Base-by-base conservation (phyloP, 164 flowering plant genomes). In the Protea cynaroides region DNA sequence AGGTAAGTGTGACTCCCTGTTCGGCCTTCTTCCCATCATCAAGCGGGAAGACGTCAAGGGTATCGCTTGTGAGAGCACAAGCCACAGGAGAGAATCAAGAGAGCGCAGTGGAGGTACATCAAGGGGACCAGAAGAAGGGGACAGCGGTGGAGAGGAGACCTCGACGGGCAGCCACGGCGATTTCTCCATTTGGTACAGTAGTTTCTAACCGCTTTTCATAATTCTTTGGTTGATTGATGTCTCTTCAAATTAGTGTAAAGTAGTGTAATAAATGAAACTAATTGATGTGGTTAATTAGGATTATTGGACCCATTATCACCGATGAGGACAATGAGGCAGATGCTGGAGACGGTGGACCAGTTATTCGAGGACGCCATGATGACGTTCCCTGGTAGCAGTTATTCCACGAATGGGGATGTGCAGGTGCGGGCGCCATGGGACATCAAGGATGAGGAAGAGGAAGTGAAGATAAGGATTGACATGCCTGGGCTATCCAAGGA, bases 281-380 rank as follows among this genome's bases (percentile, higher is more conserved):
- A 37, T 58, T 58, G 8, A 58, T 25, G 18, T 29, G 14, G 49
- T 44, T 15, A 44, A 44, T 15, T 10, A 86, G 90, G 87, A 4
- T 25, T 82, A 36, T 6, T 88, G 65, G 88, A 92, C 52, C 83
- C 91, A 0, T 38, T 83, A 0, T 86, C 87, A 0, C 94, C 96
- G 2, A 74, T 86, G 86, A 75, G 89, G 55, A 78, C 94, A 23
- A 85, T 89, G 92, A 69, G 83, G 1, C 88, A 85, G 67, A 87
- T 92, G 91, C 58, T 92, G 64, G 91, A 85, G 74, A 74, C 90
- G 1, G 76, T 92, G 84, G 96, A 92, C 79, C 57, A 86, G 8
- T 7, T 92, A 4, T 86, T 92, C 56, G 96, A 87, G 22, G 94
- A 85, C 22, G 50, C 74, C 4, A 21, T 78, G 75, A 21, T 78